phyloP scores from a whole-genome alignment of 1,139 yeast genomes.

The Taphrina communis region DNA sequence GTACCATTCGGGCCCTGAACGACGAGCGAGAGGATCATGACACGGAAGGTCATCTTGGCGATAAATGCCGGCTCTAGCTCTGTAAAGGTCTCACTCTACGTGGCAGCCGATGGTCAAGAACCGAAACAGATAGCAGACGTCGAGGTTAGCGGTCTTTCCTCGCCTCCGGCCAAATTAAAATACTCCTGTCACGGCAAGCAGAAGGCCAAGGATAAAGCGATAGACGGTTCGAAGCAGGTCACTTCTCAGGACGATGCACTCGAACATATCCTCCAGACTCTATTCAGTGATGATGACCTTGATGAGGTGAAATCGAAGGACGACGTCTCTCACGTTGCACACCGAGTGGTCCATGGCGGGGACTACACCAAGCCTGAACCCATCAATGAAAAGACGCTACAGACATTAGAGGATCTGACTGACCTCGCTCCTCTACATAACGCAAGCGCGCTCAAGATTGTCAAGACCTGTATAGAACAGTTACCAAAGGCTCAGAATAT shows the following conservation, averaged over 20 bases:
- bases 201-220: conserved; percentile 35
- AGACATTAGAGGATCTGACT: conserved; percentile 45
- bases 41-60: conserved; percentile 41
- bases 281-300: conserved; percentile 25
- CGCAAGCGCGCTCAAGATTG: conserved; percentile 46
- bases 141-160: conserved; percentile 44
- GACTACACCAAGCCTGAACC: conserved; percentile 44
- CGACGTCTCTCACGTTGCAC: conserved; percentile 44
- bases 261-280: conserved; percentile 40
- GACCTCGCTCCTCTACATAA: conserved; percentile 47
- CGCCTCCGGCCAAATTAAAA: conserved; percentile 43
- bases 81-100: conserved; percentile 45
- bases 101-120: conserved; percentile 12
- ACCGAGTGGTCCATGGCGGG: conserved; percentile 47
- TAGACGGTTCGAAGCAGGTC: conserved; percentile 40
- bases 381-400: conserved; percentile 43
- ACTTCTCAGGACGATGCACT: conserved; percentile 45
- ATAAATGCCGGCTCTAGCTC: conserved; percentile 47
- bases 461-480: conserved; percentile 43
- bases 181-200: conserved; percentile 38
- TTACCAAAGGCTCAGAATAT: conserved; percentile 43
- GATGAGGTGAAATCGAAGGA: conserved; percentile 37
- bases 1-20: too few species aligned
- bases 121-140: conserved; percentile 43
- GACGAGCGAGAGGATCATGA: neutral